Evolutionary conservation across 768 basidiomycete genomes (phyloP), one percentile per base, ranked within the genome.

Genomic region (Chlorophyllum brunneum): DNA sequence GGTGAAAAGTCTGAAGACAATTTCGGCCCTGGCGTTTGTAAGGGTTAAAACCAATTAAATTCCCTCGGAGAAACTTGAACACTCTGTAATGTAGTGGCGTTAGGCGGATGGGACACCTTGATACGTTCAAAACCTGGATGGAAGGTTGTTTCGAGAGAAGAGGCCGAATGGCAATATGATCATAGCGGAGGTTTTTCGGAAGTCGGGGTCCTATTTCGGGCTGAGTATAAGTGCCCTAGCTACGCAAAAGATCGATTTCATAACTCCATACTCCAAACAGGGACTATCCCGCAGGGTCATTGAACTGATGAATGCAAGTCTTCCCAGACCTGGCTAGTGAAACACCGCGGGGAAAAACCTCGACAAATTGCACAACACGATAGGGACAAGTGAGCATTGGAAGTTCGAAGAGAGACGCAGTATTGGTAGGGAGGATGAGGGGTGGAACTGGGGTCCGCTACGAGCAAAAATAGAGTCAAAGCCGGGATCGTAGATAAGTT

Each of bases 151-250:
- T 41, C 23, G 27, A 40, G 39, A 48, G 39, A 47, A 38, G 45
- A 23, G 41, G 45, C 41, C 40, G 27, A 49, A 53, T 18, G 44
- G 34, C 27, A 33, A 22, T 54, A 43, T 39, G 27, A 41, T 38
- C 38, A 41, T 23, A 27, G 34, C 61, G 59, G 63, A 48, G 40
- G 39, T 58, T 52, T 56, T 22, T 62, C 61, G 61, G 63, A 31
- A 56, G 24, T 30, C 42, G 48, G 52, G 54, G 52, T 57, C 41
- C 54, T 57, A 57, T 60, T 59, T 61, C 56, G 51, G 59, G 33
- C 44, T 33, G 29, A 41, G 38, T 33, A 47, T 31, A 46, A 37
- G 54, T 44, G 45, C 27, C 16, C 44, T 34, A 7, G 39, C 37
- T 37, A 38, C 36, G 24, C 47, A 46, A 46, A 46, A 29, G 22